Evolutionary conservation across 768 basidiomycete species (phyloP).

Genomic region (Leucocoprinus leucothites): DNA sequence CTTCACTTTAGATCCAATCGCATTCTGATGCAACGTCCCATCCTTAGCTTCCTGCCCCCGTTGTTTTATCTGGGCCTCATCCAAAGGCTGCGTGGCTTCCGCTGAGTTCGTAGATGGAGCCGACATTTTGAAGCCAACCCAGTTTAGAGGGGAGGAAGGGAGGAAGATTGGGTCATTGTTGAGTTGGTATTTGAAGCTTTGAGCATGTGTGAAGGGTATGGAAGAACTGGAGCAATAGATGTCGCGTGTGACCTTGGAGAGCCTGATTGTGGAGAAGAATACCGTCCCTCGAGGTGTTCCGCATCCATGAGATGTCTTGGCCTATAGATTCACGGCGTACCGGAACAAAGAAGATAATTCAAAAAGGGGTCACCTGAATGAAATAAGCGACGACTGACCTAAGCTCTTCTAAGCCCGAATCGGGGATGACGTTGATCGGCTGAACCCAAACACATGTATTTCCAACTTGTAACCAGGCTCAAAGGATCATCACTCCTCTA

Average conservation of each 20-base stretch:
- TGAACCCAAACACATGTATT: too few species aligned
- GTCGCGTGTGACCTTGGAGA: too few species aligned
- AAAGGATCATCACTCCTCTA: constrained; percentile 42
- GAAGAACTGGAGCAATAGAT: not conserved
- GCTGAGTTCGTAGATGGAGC: not conserved
- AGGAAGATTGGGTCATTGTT: not conserved
- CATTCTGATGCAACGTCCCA: constrained; percentile 41
- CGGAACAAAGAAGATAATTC: too few species aligned
- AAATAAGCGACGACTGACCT: not conserved
- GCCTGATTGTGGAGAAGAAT: too few species aligned
- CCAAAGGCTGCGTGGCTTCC: not conserved
- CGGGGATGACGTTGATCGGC: too few species aligned
- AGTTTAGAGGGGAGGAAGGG: not conserved
- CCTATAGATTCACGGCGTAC: too few species aligned
- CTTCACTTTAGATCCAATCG: constrained; percentile 33
- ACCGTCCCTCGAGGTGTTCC: too few species aligned
- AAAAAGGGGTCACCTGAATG: not conserved
- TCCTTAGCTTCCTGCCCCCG: constrained; percentile 18
- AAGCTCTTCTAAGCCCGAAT: not conserved
- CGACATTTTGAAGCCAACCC: not conserved
- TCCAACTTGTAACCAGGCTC: constrained; percentile 1
- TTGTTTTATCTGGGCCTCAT: constrained; percentile 10
- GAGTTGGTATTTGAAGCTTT: too few species aligned
- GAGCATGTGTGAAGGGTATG: not conserved
- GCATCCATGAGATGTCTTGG: too few species aligned